These are phyloP conservation scores for Hordeum vulgare DNA, from an alignment of 176 grass and related monocot species.

Conservation along the genomic window DNA sequence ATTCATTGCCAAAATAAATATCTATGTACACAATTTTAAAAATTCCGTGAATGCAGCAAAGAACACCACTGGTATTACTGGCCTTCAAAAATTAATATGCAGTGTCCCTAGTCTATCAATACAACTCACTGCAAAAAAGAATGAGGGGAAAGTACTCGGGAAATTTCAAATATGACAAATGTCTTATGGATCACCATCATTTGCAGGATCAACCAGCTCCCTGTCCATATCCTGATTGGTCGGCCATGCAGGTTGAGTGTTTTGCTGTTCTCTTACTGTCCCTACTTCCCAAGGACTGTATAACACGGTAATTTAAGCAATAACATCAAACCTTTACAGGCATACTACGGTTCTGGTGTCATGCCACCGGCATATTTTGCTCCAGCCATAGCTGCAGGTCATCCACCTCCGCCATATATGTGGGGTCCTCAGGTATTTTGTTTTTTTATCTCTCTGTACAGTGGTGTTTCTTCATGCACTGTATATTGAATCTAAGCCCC, in stretches of 20 bases:
- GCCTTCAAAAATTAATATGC: background rate
- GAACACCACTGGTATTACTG: background rate
- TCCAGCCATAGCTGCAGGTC: conserved; percentile 59
- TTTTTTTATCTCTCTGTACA: background rate
- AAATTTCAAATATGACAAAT: background rate
- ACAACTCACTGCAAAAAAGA: background rate
- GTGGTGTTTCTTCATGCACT: conserved; percentile 5
- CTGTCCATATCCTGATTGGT: conserved; percentile 90
- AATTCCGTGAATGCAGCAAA: background rate
- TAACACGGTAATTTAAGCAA: background rate
- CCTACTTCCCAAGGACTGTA: background rate
- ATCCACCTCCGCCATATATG: conserved; percentile 70
- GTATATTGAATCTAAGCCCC: background rate
- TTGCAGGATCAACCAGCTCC: conserved; percentile 61
- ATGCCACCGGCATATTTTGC: conserved; percentile 71
- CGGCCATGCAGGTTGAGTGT: conserved; percentile 59
- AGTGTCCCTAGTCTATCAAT: background rate
- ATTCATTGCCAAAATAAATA: background rate
- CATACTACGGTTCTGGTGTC: conserved; percentile 82
- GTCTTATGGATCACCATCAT: conserved; percentile 10
- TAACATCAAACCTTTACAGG: conserved; percentile 27
- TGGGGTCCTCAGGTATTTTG: conserved; percentile 84
- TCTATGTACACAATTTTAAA: background rate
- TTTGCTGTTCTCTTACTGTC: background rate
- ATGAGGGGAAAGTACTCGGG: background rate